Conservation (phyloP, 2,329 filamentous ascomycete genomes). For the Pseudocercospora macadamiae region DNA sequence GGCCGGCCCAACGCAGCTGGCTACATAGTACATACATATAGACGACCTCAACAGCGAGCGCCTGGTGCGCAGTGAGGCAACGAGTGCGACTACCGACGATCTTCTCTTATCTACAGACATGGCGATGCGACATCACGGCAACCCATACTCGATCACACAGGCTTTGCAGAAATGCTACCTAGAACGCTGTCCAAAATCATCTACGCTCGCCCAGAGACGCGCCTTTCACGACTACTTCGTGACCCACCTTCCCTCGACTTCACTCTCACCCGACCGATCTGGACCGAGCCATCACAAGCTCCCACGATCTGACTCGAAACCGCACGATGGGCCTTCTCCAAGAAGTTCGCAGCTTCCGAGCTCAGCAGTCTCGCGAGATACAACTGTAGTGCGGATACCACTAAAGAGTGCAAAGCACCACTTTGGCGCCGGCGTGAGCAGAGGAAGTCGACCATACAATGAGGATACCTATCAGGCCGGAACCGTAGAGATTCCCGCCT, state of each 20-base stretch:
- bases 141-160: conserved; percentile 34
- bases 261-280: conserved; percentile 75
- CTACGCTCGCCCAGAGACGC: conserved; percentile 32
- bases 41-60: not conserved
- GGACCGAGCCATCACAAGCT: conserved; percentile 72
- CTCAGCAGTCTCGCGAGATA: conserved; percentile 62
- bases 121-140: conserved; percentile 34
- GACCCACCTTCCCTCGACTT: conserved; percentile 90
- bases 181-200: not conserved
- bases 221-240: conserved; percentile 95
- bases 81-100: no score
- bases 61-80: not conserved
- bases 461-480: conserved; percentile 95
- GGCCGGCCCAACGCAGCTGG: no score
- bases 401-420: conserved; percentile 93
- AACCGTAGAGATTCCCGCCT: conserved; percentile 89
- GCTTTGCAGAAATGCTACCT: conserved; percentile 29
- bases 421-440: conserved; percentile 77
- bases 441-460: conserved; percentile 85
- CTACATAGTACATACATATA: not conserved
- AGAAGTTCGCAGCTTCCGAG: conserved; percentile 36
- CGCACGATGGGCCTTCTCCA: conserved; percentile 59
- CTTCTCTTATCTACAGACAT: conserved; percentile 1
- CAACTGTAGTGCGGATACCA: conserved; percentile 93
- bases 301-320: conserved; percentile 79